Evolutionary conservation across 345 rosid species (phyloP).

Genomic region (Gossypium herbaceum): DNA sequence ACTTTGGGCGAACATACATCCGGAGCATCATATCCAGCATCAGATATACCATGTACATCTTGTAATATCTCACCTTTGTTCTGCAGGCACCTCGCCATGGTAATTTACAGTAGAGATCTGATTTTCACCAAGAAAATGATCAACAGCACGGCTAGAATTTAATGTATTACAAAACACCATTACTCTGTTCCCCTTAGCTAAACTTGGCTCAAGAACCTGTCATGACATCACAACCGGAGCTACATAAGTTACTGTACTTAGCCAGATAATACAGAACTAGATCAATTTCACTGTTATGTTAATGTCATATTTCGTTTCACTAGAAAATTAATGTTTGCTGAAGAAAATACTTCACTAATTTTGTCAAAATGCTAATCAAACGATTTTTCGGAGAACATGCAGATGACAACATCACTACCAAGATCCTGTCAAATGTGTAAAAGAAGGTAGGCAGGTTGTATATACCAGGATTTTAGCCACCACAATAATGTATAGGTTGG

Average conservation of each 20-base stretch:
- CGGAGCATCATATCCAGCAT: not conserved
- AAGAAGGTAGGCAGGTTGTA: not conserved
- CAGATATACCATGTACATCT: not conserved
- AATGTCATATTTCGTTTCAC: not conserved
- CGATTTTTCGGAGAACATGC: not conserved
- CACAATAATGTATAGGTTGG: not conserved
- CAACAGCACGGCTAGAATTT: slow-evolving; percentile 89
- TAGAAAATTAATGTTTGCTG: not conserved
- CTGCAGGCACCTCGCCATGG: slow-evolving; percentile 96
- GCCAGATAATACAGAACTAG: not conserved
- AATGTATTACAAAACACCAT: slow-evolving; percentile 93
- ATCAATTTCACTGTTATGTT: not conserved
- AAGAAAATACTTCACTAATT: slow-evolving; percentile 1
- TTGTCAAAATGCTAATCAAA: slow-evolving; percentile 1
- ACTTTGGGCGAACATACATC: not conserved
- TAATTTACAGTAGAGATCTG: slow-evolving; percentile 84
- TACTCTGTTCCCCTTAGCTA: slow-evolving; percentile 88
- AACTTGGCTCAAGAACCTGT: slow-evolving; percentile 95
- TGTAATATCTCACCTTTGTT: slow-evolving; percentile 56
- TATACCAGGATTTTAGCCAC: not conserved
- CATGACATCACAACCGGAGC: slow-evolving; percentile 21
- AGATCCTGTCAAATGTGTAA: not conserved
- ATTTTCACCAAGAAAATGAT: slow-evolving; percentile 81
- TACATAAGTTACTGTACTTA: slow-evolving; percentile 14
- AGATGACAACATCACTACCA: not conserved